phyloP scores from a whole-genome alignment of 441 rosid genomes.

The Bruguiera hainesii region DNA sequence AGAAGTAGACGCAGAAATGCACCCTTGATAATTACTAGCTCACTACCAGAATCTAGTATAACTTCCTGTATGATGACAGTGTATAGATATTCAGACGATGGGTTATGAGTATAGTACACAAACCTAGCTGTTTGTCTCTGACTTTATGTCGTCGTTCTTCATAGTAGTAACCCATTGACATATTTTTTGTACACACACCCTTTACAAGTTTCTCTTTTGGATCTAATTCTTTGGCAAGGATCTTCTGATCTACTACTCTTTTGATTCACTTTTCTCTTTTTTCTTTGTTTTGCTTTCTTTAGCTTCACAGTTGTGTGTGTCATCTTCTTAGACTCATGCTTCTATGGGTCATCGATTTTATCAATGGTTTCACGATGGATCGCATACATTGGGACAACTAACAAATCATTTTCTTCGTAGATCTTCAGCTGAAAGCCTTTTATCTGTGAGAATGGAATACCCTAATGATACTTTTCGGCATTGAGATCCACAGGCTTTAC shows the following conservation, averaged over 20 bases:
- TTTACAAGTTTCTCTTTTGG: slow-evolving; percentile 1
- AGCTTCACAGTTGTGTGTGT: background rate
- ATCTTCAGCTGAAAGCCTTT: background rate
- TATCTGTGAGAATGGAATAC: too few species aligned
- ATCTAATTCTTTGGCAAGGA: slow-evolving; percentile 19
- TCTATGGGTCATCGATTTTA: background rate
- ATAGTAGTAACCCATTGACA: background rate
- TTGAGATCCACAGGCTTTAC: too few species aligned
- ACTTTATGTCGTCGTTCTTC: slow-evolving; percentile 13
- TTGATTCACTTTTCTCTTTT: slow-evolving; percentile 12
- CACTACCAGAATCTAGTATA: slow-evolving; percentile 5
- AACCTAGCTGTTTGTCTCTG: background rate
- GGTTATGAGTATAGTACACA: too few species aligned
- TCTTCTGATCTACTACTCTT: slow-evolving; percentile 11
- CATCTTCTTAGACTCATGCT: background rate
- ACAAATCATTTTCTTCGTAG: background rate
- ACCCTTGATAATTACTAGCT: background rate
- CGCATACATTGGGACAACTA: too few species aligned
- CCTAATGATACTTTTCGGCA: too few species aligned
- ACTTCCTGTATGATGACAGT: too few species aligned
- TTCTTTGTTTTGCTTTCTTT: background rate
- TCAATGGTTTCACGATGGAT: background rate
- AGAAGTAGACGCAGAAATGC: background rate
- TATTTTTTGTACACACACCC: slow-evolving; percentile 9
- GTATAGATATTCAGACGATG: too few species aligned